phyloP scores from a whole-genome alignment of 179 eudicot genomes.

The Patellifolia procumbens region DNA sequence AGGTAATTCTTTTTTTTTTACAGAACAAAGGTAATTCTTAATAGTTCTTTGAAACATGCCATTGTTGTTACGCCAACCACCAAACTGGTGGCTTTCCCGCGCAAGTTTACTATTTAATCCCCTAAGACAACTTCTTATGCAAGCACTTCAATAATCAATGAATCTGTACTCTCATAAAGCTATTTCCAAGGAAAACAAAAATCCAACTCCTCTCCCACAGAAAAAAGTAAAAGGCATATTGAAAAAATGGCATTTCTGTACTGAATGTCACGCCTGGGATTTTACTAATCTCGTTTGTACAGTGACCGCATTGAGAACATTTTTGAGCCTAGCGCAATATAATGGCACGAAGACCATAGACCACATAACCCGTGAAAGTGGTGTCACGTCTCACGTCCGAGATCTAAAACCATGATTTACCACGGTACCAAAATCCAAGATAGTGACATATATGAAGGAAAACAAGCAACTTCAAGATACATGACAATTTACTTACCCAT shows the following conservation, averaged over 20 bases:
- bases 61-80: no score
- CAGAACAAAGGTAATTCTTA: neutral
- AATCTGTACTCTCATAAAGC: neutral
- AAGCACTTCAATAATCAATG: neutral
- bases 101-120: no score
- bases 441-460: neutral
- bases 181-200: neutral
- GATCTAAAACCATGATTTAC: no score
- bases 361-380: no score
- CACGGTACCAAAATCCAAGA: neutral
- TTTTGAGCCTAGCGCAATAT: no score
- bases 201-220: neutral
- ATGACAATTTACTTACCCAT: constrained; percentile 57
- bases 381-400: no score
- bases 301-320: no score
- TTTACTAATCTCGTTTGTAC: neutral
- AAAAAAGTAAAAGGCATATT: neutral
- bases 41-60: no score
- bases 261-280: constrained; percentile 9
- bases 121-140: neutral
- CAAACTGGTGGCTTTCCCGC: no score
- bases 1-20: neutral
- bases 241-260: neutral
- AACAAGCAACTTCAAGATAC: neutral
- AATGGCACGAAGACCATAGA: no score